A percentile compares a stretch with the other conserved stretches of the same genome.
Evolutionary conservation across 805 yeast species (phyloP).

Genomic region (Maudiozyma turicensis): DNA sequence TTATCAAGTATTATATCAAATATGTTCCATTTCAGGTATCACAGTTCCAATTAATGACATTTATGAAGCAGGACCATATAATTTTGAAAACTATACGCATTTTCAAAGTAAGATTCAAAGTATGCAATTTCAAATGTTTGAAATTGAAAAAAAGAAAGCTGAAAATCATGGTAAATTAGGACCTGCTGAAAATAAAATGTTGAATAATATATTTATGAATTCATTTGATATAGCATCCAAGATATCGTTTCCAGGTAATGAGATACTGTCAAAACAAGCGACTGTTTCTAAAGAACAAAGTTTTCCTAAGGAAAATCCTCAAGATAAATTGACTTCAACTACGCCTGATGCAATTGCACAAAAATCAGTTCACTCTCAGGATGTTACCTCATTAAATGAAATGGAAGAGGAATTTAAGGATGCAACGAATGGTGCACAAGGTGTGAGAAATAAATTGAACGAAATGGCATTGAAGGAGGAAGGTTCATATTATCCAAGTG

Average conservation of each 20-base stretch:
- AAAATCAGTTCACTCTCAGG: not conserved
- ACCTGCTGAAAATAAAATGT: conserved; percentile 9
- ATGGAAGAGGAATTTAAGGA: not conserved
- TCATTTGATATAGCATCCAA: conserved; percentile 26
- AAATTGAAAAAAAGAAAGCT: conserved; percentile 18
- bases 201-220: conserved; percentile 21
- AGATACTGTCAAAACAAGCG: not conserved
- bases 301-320: not conserved
- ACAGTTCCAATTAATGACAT: conserved; percentile 40
- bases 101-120: conserved; percentile 35
- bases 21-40: conserved; percentile 51
- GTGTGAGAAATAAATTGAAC: not conserved
- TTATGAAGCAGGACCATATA: conserved; percentile 41
- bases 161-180: conserved; percentile 8
- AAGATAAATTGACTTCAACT: not conserved
- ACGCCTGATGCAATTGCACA: not conserved
- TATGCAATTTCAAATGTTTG: conserved; percentile 23
- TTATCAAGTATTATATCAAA: conserved; percentile 61
- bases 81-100: conserved; percentile 45
- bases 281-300: not conserved
- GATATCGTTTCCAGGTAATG: conserved; percentile 11
- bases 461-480: not conserved
- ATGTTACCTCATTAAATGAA: not conserved
- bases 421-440: not conserved
- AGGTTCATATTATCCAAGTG: conserved; percentile 14